Evolutionary conservation across 257 asterid genomes (phyloP), one percentile per base, ranked within the genome.

Genomic region (Ocimum tenuiflorum): DNA sequence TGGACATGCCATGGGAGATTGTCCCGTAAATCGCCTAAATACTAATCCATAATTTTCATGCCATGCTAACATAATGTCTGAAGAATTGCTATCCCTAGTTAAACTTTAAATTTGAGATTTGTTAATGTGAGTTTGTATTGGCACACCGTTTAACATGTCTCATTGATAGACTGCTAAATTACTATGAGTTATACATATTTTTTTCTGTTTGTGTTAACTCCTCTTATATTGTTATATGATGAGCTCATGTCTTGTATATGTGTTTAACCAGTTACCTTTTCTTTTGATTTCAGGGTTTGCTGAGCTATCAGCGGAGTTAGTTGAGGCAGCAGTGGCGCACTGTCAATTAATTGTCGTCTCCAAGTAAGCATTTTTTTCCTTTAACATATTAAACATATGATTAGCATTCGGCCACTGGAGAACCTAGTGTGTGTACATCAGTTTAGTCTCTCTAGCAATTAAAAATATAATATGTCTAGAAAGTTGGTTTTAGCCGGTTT

Each of bases 251-350:
- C 6, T 66, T 41, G 71, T 65, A 49, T n/a, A n/a, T n/a, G n/a
- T n/a, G n/a, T n/a, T 27, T 27, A 4, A 4, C 20, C 63, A 29
- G 52, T 51, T 36, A 47, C 8, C 18, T 29, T 67, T 18, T n/a
- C 15, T 51, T 69, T 60, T 42, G 45, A 58, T 58, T 41, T 65
- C 80, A 94, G 97, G 97, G 56, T 91, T 94, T 85, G 92, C 92
- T 0, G 96, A 94, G 86, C 82, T 94, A 19, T 80, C 99, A 27
- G 83, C 96, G 75, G 97, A 94, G 85, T 80, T 94, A 74, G 95
- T 78, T 65, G 99, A 94, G 88, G 96, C 94, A 59, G 91, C 97
- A 29, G 75, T 85, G 39, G 99, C 99, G 60, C 99, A 94, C 81
- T 88, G 96, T 56, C 97, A 94, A 63, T 79, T 94, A 71, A 91